Base-by-base conservation (phyloP, 2,329 filamentous ascomycete species). In the Catunica adiposa region DNA sequence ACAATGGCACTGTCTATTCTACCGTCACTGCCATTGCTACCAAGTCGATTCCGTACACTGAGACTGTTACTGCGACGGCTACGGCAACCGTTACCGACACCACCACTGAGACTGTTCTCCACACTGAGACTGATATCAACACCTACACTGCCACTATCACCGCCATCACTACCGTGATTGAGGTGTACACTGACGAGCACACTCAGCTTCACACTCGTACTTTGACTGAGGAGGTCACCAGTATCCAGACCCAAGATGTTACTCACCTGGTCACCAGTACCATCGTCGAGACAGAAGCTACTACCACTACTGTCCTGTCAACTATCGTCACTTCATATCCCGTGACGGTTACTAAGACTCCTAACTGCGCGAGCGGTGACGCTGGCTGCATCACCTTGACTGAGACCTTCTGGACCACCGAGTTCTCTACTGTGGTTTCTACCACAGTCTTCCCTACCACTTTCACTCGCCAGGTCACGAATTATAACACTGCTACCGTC, bases 261-360 rank as follows among this genome's bases (percentile, higher is more conserved):
- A 57, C 51, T n/a, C 51, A 54, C 22, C 25, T 31, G 14, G 51
- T 47, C 15, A 58, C 56, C 3, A 53, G n/a, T 29, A 60, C 56
- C 11, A 52, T 60, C 9, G 51, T 56, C 1, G 56, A 60, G 1
- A 62, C 61, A 3, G 53, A 60, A 26, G 59, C 58, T 0, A 37
- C 61, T 9, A 57, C 58, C 0, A 61, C 60, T 26, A 59, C 60
- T 22, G 55, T 59, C 22, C 53, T 60, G 2, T 59, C 61, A 15
- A 62, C 61, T 1, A 53, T 61, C 14, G 56, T 59, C 25, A 58
- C 57, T 46, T 62, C 62, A 3, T 62, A 60, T 31, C 61, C 61
- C 3, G 54, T 63, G n/a, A 63, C 62, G 7, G 51, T 62, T 0
- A 63, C 62, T 54, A 5, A 62, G 53, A 34, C 51, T 5, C 47